Conservation (phyloP, 148 eudicot genomes). For the Chenopodium album region DNA sequence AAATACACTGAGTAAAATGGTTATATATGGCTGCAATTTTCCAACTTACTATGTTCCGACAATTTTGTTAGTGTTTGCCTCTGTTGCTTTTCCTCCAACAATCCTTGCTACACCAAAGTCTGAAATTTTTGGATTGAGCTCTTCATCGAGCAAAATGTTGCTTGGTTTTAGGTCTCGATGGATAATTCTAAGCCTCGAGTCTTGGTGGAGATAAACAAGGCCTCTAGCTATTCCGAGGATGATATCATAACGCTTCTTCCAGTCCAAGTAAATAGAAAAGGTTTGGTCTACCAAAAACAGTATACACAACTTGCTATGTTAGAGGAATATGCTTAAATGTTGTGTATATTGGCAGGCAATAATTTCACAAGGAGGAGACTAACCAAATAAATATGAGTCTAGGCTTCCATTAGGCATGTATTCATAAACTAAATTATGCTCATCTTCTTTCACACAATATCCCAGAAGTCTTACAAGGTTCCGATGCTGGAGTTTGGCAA, state of each 20-base stretch:
- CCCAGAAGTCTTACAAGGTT: slow-evolving; percentile 34
- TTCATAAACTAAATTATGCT: slow-evolving; percentile 32
- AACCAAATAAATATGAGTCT: slow-evolving; percentile 31
- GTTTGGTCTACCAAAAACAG: slow-evolving; percentile 15
- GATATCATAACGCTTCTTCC: slow-evolving; percentile 41
- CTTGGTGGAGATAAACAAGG: slow-evolving; percentile 33
- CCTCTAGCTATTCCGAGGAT: slow-evolving; percentile 36
- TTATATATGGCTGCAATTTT: neutral
- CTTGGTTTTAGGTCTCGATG: slow-evolving; percentile 36
- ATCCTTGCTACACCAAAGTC: slow-evolving; percentile 36
- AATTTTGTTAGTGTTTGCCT: slow-evolving; percentile 22
- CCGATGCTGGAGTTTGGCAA: slow-evolving; percentile 33
- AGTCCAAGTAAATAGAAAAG: slow-evolving; percentile 21
- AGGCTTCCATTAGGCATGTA: slow-evolving; percentile 35
- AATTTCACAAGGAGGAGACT: slow-evolving; percentile 1
- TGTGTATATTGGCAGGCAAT: neutral
- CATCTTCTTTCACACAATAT: slow-evolving; percentile 30
- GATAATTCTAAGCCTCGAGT: slow-evolving; percentile 31
- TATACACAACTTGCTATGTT: neutral
- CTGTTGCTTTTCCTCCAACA: slow-evolving; percentile 31
- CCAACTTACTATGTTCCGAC: slow-evolving; percentile 31
- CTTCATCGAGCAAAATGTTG: slow-evolving; percentile 31
- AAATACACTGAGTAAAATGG: too few species aligned
- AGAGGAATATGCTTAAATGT: neutral
- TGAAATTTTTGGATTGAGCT: slow-evolving; percentile 33